These are phyloP conservation scores for Penicillium sp. DNA, from an alignment of 2,329 filamentous ascomycete species.

Conservation along the genomic window DNA sequence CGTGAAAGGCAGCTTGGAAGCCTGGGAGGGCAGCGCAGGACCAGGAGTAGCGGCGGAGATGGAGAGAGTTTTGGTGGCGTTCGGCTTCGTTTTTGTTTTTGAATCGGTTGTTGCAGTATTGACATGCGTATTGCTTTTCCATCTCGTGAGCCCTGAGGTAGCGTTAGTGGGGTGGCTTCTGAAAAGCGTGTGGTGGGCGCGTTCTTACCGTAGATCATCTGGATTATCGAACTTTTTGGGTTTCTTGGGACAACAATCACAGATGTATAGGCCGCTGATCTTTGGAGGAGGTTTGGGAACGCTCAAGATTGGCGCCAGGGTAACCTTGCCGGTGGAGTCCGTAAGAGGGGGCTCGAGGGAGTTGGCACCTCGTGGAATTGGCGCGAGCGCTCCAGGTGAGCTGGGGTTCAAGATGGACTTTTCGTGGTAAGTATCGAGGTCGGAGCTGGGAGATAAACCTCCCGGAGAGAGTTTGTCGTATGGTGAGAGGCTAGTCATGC, in stretches of 20 bases:
- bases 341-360: conserved; percentile 40
- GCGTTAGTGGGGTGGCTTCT: conserved; percentile 1
- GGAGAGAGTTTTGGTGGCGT: conserved; percentile 90
- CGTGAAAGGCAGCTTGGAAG: conserved; percentile 79
- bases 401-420: conserved; percentile 48
- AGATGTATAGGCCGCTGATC: conserved; percentile 62
- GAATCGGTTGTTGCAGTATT: conserved; percentile 89
- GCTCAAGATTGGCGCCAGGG: conserved; percentile 36
- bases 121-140: conserved; percentile 94
- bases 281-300: conserved; percentile 41
- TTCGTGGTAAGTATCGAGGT: conserved; percentile 51
- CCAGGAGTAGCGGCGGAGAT: conserved; percentile 91
- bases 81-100: conserved; percentile 99
- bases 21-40: conserved; percentile 80
- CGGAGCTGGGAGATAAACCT: conserved; percentile 55
- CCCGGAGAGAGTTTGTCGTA: conserved; percentile 59
- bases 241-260: conserved; percentile 95
- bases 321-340: conserved; percentile 46
- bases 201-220: conserved; percentile 73
- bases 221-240: conserved; percentile 88
- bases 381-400: conserved; percentile 43
- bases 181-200: background rate
- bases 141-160: conserved; percentile 70
- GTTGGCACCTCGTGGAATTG: conserved; percentile 33
- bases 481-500: conserved; percentile 61